A percentile compares a stretch with the other conserved stretches of the same genome.
phyloP scores from a whole-genome alignment of 2,329 filamentous ascomycete species.

The Fusarium mangiferae region DNA sequence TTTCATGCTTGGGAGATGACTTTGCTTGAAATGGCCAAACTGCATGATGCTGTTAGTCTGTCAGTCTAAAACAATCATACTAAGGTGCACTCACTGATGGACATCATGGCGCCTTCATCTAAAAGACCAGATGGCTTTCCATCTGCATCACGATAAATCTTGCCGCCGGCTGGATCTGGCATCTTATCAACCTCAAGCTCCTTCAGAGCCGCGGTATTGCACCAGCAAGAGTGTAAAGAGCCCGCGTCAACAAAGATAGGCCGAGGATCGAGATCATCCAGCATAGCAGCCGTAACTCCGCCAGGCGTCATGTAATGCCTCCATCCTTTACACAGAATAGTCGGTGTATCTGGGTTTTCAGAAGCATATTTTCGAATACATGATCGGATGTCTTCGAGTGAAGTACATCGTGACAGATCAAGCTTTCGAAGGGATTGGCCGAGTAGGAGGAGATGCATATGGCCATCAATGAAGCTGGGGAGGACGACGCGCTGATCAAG shows the following conservation, averaged over 20 bases:
- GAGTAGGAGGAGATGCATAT: conserved; percentile 64
- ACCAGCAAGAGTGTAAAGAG: conserved; percentile 67
- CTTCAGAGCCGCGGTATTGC: conserved; percentile 59
- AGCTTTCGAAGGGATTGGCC: conserved; percentile 64
- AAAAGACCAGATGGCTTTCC: conserved; percentile 61
- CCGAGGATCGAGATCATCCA: conserved; percentile 63
- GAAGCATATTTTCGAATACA: conserved; percentile 57
- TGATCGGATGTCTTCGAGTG: conserved; percentile 58
- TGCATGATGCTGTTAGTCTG: neutral
- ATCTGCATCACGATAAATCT: conserved; percentile 57
- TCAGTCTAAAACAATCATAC: too few relatives aligned
- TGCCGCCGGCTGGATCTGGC: conserved; percentile 61
- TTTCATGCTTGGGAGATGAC: conserved; percentile 56
- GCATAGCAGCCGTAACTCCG: conserved; percentile 53
- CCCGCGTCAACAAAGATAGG: conserved; percentile 67
- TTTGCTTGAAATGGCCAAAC: conserved; percentile 61
- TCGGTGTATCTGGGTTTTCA: conserved; percentile 56
- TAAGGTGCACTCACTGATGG: conserved; percentile 49
- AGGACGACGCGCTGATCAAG: conserved; percentile 53
- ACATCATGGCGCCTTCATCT: conserved; percentile 49
- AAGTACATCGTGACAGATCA: conserved; percentile 57
- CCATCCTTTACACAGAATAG: conserved; percentile 65
- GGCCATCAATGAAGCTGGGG: conserved; percentile 67
- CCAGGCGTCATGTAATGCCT: conserved; percentile 58
- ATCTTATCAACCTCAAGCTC: conserved; percentile 59